Evolutionary conservation across 2,329 filamentous ascomycete genomes (phyloP).

Genomic region (Bertia moriformis): DNA sequence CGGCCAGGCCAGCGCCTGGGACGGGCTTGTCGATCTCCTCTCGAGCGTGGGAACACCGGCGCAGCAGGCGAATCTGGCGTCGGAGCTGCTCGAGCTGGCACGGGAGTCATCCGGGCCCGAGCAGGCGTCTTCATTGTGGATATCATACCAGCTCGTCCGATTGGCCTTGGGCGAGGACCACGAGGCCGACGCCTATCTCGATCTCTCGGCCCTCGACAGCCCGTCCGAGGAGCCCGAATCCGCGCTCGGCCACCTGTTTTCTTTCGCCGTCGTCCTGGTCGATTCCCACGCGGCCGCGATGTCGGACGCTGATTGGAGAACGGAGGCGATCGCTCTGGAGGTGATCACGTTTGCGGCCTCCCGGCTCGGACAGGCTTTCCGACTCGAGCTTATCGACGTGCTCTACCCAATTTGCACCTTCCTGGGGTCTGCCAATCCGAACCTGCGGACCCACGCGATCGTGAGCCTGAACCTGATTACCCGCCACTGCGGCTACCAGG

Average conservation of each 20-base stretch:
- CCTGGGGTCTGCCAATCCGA: conserved; percentile 55
- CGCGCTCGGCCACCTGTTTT: conserved; percentile 51
- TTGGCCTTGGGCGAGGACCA: conserved; percentile 32
- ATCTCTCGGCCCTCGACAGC: conserved; percentile 26
- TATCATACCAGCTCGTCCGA: conserved; percentile 59
- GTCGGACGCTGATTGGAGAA: conserved; percentile 46
- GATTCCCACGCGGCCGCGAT: conserved; percentile 33
- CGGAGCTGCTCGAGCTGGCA: conserved; percentile 49
- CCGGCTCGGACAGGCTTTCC: conserved; percentile 53
- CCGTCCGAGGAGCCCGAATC: conserved; percentile 28
- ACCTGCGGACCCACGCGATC: conserved; percentile 68
- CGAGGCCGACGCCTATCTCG: conserved; percentile 53
- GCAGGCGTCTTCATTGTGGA: conserved; percentile 64
- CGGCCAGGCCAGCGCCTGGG: conserved; percentile 48
- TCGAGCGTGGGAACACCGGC: conserved; percentile 38
- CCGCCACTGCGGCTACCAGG: conserved; percentile 55
- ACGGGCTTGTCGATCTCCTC: conserved; percentile 42
- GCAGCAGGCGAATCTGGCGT: conserved; percentile 43
- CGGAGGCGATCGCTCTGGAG: conserved; percentile 70
- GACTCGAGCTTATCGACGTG: conserved; percentile 75
- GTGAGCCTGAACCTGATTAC: conserved; percentile 72
- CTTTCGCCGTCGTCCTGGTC: conserved; percentile 49
- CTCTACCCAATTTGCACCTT: conserved; percentile 86
- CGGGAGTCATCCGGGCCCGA: conserved; percentile 39
- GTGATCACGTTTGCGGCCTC: conserved; percentile 63